Base-by-base conservation (phyloP, 2,329 filamentous ascomycete genomes). In the Aspergillus sp. region DNA sequence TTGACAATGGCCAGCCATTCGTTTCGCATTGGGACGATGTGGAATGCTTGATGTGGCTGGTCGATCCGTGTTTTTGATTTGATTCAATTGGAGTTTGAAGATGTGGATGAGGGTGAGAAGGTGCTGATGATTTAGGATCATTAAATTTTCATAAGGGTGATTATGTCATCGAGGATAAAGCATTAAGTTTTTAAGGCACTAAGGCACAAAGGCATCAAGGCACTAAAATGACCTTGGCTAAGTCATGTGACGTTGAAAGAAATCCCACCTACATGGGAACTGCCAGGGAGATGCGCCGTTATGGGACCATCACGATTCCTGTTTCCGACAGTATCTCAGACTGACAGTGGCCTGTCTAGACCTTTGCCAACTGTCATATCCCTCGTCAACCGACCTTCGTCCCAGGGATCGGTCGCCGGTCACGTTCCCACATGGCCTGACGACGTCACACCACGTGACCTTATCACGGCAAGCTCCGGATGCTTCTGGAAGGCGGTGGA, bases 401-500 rank as follows among this genome's bases (percentile, higher is more conserved):
- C 36, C 36, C 1, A 42, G 36, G 16, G 36, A n/a, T 42, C 36
- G 36, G 7, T 42, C 36, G 36, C 36, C 36, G 7, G 36, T 42
- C 36, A 42, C 16, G 36, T 42, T 42, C 14, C 14, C 36, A 42
- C 14, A 16, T n/a, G 16, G 36, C 36, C 14, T 42, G 36, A 42
- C 36, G 36, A 42, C 36, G 45, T 47, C 45, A 47, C 11, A 24
- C 56, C 64, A 65, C 59, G 60, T 66, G 58, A 62, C 32, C 53
- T 3, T 58, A 45, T 47, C 49, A 55, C 46, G 12, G 42, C 31
- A 16, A n/a, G 9, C 10, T 12, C 18, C 18, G 2, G 71, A 59
- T 65, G 49, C 51, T 74, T 75, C 72, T 69, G 65, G 73, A 74
- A 75, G 71, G 72, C 72, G 69, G 73, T 74, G 65, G 73, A 74